Percentiles rank a stretch among this genome's conserved stretches.
These are phyloP conservation scores for Phytopythium helicoides DNA, from an alignment of 352 stramenopile genomes.

Conservation along the genomic window DNA sequence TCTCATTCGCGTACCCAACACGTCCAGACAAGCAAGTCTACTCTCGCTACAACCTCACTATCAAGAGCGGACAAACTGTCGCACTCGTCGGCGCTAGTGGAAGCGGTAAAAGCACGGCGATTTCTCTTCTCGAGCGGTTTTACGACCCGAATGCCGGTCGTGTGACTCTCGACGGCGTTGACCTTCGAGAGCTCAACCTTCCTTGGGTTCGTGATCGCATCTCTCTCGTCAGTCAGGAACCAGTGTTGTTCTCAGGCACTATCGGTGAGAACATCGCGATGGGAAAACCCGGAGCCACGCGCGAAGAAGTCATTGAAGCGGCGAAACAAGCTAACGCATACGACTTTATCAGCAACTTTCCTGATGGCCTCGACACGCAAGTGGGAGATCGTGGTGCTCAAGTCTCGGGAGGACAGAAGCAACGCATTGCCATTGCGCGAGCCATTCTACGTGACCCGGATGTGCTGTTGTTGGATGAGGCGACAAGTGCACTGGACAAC, in stretches of 20 bases:
- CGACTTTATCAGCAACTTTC: slow-evolving; percentile 82
- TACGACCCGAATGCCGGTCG: slow-evolving; percentile 50
- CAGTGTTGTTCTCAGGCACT: slow-evolving; percentile 46
- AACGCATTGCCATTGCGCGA: slow-evolving; percentile 86
- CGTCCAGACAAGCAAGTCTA: slow-evolving; percentile 74
- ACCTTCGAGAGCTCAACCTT: slow-evolving; percentile 56
- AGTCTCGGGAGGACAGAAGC: slow-evolving; percentile 90
- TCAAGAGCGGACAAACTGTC: slow-evolving; percentile 55
- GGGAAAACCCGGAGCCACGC: slow-evolving; percentile 37
- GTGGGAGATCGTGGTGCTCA: slow-evolving; percentile 81
- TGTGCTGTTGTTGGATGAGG: slow-evolving; percentile 49
- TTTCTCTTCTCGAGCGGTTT: slow-evolving; percentile 67
- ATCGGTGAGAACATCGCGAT: slow-evolving; percentile 52
- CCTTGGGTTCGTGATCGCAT: slow-evolving; percentile 32
- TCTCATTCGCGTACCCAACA: slow-evolving; percentile 91
- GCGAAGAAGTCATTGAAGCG: slow-evolving; percentile 66
- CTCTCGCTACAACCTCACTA: slow-evolving; percentile 62
- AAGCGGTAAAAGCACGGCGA: slow-evolving; percentile 80
- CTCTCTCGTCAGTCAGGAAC: slow-evolving; percentile 68
- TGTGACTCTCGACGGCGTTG: slow-evolving; percentile 60
- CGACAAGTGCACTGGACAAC: not conserved
- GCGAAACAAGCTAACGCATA: slow-evolving; percentile 82
- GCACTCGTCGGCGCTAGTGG: slow-evolving; percentile 83
- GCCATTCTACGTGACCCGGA: slow-evolving; percentile 80
- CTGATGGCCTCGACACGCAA: slow-evolving; percentile 44